These are phyloP conservation scores for Fusarium verrucosum DNA, from an alignment of 2,329 filamentous ascomycete genomes.

Conservation along the genomic window DNA sequence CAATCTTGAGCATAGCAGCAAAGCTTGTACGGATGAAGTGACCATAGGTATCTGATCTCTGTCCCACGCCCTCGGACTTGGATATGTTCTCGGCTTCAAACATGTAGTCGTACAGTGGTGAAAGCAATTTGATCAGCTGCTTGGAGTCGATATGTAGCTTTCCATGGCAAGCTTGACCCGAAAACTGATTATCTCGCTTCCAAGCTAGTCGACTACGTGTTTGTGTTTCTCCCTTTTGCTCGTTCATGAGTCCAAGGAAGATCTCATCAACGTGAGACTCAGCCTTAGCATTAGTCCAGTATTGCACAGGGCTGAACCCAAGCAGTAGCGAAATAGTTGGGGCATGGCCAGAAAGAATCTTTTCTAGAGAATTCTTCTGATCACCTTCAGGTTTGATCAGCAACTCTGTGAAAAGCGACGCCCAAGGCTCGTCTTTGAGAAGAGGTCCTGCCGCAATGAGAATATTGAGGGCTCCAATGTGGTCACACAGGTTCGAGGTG, in stretches of 20 bases:
- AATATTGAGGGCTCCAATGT: conserved; percentile 52
- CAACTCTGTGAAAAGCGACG: conserved; percentile 60
- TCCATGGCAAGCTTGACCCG: conserved; percentile 31
- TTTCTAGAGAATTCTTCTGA: conserved; percentile 48
- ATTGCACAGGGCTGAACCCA: conserved; percentile 60
- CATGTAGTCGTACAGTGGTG: conserved; percentile 56
- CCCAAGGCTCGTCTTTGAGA: conserved; percentile 54
- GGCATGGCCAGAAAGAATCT: conserved; percentile 58
- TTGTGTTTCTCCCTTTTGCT: conserved; percentile 32
- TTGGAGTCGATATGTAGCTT: conserved; percentile 49
- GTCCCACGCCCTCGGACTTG: conserved; percentile 10
- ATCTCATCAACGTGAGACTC: conserved; percentile 54
- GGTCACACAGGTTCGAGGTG: conserved; percentile 57
- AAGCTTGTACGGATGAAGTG: conserved; percentile 54
- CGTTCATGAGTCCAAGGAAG: conserved; percentile 40
- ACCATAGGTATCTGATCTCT: conserved; percentile 36
- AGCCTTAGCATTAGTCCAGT: conserved; percentile 59
- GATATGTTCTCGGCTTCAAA: conserved; percentile 53
- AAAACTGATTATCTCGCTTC: conserved; percentile 50
- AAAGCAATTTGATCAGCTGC: conserved; percentile 52
- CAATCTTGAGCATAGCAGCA: conserved; percentile 50
- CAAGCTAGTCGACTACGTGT: conserved; percentile 48
- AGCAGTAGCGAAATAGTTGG: conserved; percentile 59
- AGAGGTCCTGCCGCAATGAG: conserved; percentile 58
- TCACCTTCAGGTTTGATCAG: conserved; percentile 48